Evolutionary conservation across 1,284 basidiomycete species (phyloP), one percentile per base, ranked within the genome.

Genomic region (Cryptococcus deneoformans): DNA sequence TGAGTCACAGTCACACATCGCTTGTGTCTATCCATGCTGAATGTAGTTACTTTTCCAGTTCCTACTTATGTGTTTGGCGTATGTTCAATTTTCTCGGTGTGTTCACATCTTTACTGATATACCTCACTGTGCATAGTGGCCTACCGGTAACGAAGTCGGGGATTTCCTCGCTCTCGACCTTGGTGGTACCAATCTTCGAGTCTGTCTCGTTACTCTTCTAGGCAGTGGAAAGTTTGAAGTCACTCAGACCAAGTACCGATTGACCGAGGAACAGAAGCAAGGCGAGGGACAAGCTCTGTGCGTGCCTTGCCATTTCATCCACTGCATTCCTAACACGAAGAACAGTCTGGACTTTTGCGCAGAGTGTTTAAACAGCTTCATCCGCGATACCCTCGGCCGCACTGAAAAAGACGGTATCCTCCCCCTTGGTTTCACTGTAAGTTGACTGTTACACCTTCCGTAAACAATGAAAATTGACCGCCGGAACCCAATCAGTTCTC

Each of bases 221-320:
- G 95, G 95, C 29, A 82, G 86, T 7, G 93, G 95, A 61, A 92
- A 95, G 81, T 99, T 98, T 77, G 93, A 98, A 79, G 90, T 99
- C 70, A 95, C 92, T 0, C 95, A 99, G 74, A 89, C 92, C 53
- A 99, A 99, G 79, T 98, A 98, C 79, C 88, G 93, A 57, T 84
- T 99, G 54, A 89, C 91, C 2, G 95, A 99, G 72, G 96, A 98
- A 71, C 95, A 99, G 79, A 99, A 99, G 80, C 93, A 96, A 65
- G 90, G 89, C n/a, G 93, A 98, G 42, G 95, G 94, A 6, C 87
- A 92, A 73, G 86, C 88, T 60, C 80, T 99, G 57, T 79, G 56
- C 66, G 75, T 65, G 34, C 4, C 4, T 3, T 29, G 29, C 29
- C 29, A 20, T 29, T 29, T 29, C 5, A 29, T 5, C 29, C 3